Percentiles rank a stretch among this genome's conserved stretches.
These are phyloP conservation scores for Phylloporus sp. DNA, from an alignment of 768 basidiomycete species.

Conservation along the genomic window DNA sequence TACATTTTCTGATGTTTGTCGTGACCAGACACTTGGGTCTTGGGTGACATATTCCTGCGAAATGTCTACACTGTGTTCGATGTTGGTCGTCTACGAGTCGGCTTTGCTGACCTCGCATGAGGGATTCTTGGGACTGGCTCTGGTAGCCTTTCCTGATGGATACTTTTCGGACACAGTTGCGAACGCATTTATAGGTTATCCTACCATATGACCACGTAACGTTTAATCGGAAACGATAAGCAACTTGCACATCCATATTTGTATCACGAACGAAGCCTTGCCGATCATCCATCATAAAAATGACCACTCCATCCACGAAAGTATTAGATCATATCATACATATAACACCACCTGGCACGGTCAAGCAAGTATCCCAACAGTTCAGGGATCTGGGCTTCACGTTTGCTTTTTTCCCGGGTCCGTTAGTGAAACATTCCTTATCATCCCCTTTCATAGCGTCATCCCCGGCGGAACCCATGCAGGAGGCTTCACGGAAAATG, in stretches of 20 bases:
- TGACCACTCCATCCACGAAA: constrained; percentile 33
- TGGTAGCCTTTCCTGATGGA: background rate
- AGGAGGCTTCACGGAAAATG: constrained; percentile 58
- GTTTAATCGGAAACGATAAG: background rate
- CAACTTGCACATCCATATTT: background rate
- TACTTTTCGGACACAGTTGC: background rate
- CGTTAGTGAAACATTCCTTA: background rate
- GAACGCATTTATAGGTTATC: background rate
- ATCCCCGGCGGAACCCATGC: constrained; percentile 62
- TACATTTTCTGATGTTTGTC: background rate
- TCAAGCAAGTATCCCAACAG: constrained; percentile 44
- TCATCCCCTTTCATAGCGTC: too few species aligned
- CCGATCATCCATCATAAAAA: too few species aligned
- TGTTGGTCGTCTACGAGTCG: constrained; percentile 34
- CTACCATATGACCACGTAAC: background rate
- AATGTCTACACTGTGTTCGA: constrained; percentile 46
- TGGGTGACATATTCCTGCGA: constrained; percentile 40
- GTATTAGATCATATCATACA: constrained; percentile 68
- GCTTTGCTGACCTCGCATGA: constrained; percentile 35
- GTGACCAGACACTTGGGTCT: constrained; percentile 28
- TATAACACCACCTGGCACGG: constrained; percentile 58
- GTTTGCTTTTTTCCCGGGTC: constrained; percentile 38
- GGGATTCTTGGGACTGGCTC: background rate
- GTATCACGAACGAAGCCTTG: background rate
- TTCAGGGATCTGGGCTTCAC: constrained; percentile 63